Conservation (phyloP, 2,329 filamentous ascomycete genomes). For the Verticillium isaacii region DNA sequence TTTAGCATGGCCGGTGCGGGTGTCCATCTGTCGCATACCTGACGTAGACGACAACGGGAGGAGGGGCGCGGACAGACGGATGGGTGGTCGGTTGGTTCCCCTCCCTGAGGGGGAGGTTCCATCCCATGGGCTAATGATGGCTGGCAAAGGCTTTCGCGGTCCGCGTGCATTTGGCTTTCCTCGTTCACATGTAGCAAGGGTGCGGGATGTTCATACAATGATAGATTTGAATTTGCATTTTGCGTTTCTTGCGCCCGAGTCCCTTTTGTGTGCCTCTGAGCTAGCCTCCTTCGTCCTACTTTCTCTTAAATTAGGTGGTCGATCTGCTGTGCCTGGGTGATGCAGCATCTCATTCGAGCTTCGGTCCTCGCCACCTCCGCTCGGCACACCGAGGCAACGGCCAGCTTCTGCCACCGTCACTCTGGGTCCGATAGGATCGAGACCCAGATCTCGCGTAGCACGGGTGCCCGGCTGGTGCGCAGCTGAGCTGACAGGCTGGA, state of each 20-base stretch:
- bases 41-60: background rate
- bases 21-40: background rate
- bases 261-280: no score
- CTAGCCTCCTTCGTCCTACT: no score
- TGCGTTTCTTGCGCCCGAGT: background rate
- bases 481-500: background rate
- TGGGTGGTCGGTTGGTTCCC: background rate
- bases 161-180: background rate
- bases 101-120: background rate
- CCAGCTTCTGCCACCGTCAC: background rate
- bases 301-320: background rate
- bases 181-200: background rate
- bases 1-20: background rate
- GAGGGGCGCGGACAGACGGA: background rate
- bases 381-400: background rate
- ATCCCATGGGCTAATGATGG: no score
- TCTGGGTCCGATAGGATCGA: background rate
- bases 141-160: background rate
- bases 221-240: background rate
- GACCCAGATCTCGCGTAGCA: background rate
- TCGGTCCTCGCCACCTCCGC: background rate
- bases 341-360: background rate
- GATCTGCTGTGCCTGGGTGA: background rate
- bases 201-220: background rate
- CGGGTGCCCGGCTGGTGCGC: background rate